Evolutionary conservation across 805 yeast species (phyloP), one percentile per base, ranked within the genome.

Genomic region (Saturnispora ahearnii): DNA sequence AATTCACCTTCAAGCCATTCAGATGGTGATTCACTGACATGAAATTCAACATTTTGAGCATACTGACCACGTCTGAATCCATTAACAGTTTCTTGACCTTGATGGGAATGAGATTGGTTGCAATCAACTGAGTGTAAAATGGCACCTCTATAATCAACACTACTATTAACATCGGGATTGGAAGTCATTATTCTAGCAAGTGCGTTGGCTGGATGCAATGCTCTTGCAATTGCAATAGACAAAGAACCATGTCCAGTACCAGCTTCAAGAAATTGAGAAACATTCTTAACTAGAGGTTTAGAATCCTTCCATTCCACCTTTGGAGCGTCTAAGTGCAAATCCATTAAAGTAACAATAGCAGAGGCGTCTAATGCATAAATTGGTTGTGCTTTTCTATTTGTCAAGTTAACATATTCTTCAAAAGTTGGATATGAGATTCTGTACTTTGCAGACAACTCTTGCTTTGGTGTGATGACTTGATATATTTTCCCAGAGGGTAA

Each of bases 181-280:
- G 31, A 28, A n/a, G 5, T 5, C 37, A 42, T 30, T 22, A 43
- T 30, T 22, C 43, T 48, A 10, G 64, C 62, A 48, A 54, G 67
- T 15, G 70, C 68, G 54, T 76, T 76, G 1, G 73, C 74, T 24
- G 74, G 62, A 54, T 76, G 79, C 1, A 76, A 56, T 13, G 61
- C 62, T 26, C 63, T 67, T 24, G 72, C 65, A 13, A 76, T 70
- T 8, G 74, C 73, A 41, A 76, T 47, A 3, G 76, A 64, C 44
- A 76, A 56, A 2, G 79, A 74, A 0, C 81, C 81, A 59, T 75
- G 79, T 1, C 81, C 81, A 2, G 80, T 76, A 4, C 81, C 81
- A 1, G 78, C 78, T 54, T 76, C 81, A 18, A 76, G 58, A 50
- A 68, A 69, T 46, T 74, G 76, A 18, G 48, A 41, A 26, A 48